phyloP scores from a whole-genome alignment of 2,329 filamentous ascomycete species.

The Colletotrichum coccodes region DNA sequence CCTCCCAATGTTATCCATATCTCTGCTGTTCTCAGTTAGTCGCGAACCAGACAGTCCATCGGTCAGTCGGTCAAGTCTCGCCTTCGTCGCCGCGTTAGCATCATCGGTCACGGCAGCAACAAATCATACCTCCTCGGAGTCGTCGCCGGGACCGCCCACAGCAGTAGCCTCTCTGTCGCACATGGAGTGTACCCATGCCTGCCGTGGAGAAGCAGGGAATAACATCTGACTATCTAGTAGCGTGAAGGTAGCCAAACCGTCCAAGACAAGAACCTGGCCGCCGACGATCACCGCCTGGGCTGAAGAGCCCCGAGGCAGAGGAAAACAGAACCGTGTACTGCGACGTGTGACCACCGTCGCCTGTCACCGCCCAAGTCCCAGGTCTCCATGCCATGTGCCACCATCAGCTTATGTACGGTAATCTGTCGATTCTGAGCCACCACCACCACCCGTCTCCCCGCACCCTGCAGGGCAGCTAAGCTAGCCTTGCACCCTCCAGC shows the following conservation, averaged over 20 bases:
- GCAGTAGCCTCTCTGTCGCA: not conserved
- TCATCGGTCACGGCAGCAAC: not conserved
- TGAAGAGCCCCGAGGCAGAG: not conserved
- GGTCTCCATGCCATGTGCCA: not conserved
- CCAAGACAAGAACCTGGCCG: not conserved
- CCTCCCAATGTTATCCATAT: not conserved
- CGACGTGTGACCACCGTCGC: not conserved
- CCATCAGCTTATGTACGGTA: slow-evolving; percentile 10
- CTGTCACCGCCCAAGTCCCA: not conserved
- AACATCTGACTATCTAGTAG: not conserved
- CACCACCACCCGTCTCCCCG: slow-evolving; percentile 19
- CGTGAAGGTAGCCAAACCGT: no score
- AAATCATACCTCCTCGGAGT: not conserved
- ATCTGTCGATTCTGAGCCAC: slow-evolving; percentile 28
- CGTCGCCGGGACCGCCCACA: not conserved
- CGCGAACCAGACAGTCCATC: not conserved
- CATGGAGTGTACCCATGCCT: not conserved
- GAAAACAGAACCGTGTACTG: not conserved
- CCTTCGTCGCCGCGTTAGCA: not conserved
- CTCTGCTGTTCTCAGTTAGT: not conserved
- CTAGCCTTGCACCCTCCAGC: no score
- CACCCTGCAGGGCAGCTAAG: slow-evolving; percentile 2
- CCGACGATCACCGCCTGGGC: not conserved
- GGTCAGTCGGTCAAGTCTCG: not conserved
- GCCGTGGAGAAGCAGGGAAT: not conserved